These are phyloP conservation scores for Plantago major DNA, from an alignment of 257 asterid species.

Conservation along the genomic window DNA sequence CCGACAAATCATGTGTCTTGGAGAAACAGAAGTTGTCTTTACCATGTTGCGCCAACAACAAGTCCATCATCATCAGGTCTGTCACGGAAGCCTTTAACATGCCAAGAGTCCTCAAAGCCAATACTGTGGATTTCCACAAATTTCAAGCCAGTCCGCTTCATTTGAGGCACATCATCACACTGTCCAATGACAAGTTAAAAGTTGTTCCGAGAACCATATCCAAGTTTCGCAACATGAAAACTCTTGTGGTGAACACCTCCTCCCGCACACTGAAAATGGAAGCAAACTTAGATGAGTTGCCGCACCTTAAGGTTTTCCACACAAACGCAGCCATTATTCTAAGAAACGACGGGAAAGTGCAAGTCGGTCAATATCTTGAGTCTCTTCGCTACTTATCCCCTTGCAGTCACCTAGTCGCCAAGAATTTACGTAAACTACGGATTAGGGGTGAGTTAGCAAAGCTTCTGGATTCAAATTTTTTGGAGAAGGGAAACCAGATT, in stretches of 20 bases:
- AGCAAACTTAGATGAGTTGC: not conserved
- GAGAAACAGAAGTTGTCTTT: not conserved
- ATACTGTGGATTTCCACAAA: not conserved
- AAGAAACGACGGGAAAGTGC: not conserved
- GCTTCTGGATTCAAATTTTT: no score
- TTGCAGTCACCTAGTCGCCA: not conserved
- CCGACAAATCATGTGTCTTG: not conserved
- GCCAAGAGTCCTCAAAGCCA: not conserved
- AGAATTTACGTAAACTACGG: no score
- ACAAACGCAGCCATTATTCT: not conserved
- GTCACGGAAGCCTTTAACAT: not conserved
- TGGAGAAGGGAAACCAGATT: no score
- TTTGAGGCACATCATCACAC: not conserved
- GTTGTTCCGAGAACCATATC: not conserved
- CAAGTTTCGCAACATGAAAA: not conserved
- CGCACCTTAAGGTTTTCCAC: not conserved
- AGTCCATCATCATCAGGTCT: not conserved
- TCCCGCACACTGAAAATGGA: not conserved
- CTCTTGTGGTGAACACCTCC: not conserved
- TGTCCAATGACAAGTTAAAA: not conserved
- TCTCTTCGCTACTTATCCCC: not conserved
- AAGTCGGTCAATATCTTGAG: not conserved
- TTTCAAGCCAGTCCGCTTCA: not conserved
- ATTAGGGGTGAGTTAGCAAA: no score
- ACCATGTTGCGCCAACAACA: not conserved